Evolutionary conservation across 768 basidiomycete genomes (phyloP).

Genomic region (Boletus reticulatus): DNA sequence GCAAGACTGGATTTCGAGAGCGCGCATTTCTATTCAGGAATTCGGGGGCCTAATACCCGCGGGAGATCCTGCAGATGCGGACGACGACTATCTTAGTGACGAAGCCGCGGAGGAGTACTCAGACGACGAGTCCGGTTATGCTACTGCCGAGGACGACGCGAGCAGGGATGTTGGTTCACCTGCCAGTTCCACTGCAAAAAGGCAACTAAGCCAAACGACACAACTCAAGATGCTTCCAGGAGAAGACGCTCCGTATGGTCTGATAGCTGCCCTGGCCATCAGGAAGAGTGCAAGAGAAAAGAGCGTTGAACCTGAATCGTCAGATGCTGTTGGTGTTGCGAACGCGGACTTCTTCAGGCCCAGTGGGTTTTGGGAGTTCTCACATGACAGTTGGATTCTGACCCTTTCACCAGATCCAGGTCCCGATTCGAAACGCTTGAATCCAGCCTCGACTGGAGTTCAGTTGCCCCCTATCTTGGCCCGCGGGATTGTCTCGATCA

Average conservation of each 20-base stretch:
- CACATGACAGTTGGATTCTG: background rate
- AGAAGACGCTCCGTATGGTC: conserved; percentile 67
- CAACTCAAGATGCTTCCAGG: conserved; percentile 54
- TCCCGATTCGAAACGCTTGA: conserved; percentile 39
- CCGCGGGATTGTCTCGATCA: conserved; percentile 57
- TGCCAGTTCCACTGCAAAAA: conserved; percentile 36
- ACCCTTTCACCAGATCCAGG: conserved; percentile 36
- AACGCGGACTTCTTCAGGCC: conserved; percentile 65
- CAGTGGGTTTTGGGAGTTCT: conserved; percentile 39
- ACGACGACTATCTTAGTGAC: conserved; percentile 33
- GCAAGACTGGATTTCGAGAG: conserved; percentile 75
- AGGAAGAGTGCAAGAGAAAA: conserved; percentile 41
- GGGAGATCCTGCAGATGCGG: conserved; percentile 55
- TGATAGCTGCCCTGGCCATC: conserved; percentile 66
- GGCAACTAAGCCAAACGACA: conserved; percentile 39
- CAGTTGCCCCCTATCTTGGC: conserved; percentile 63
- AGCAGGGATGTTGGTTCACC: conserved; percentile 28
- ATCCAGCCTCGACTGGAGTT: conserved; percentile 41
- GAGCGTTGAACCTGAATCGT: conserved; percentile 43
- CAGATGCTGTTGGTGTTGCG: conserved; percentile 61
- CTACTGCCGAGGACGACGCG: conserved; percentile 24
- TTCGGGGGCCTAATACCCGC: conserved; percentile 67
- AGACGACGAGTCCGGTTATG: conserved; percentile 37
- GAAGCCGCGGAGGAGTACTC: conserved; percentile 34
- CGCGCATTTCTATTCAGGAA: conserved; percentile 63